Evolutionary conservation across 331 rosid species (phyloP), one percentile per base, ranked within the genome.

Genomic region (Spiraea crenata): DNA sequence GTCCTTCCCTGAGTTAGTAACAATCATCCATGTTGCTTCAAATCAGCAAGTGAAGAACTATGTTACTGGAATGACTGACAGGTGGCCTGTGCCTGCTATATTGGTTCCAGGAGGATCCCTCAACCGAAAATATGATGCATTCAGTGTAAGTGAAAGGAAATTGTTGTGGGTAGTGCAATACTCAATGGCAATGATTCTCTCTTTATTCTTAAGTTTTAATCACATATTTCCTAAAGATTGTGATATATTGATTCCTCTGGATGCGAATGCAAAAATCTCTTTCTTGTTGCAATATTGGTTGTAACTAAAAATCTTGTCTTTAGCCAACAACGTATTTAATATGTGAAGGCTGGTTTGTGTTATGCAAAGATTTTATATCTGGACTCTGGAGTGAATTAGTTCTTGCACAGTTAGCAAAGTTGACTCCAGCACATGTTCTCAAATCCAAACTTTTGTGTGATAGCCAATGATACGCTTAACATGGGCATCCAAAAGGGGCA

Each of bases 61-160:
- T 58, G 80, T 93, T 54, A 80, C 69, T 14, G 73, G 60, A 77
- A 72, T 80, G 9, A 73, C 83, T 71, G 74, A 72, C 51, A 80
- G 82, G 49, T 93, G 96, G 97, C 97, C 95, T 5, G 91, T 85
- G 64, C 89, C 96, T 64, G 69, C 75, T 57, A 57, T 87, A 67
- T 65, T 87, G 81, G 74, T 89, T 80, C 85, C 90, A 51, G 99
- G 97, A 44, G 92, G 90, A 79, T 81, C 82, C 59, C 80, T 74
- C 34, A 70, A 57, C 54, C 80, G 74, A 54, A 91, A 89, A 84
- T 89, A 89, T 81, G 92, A 91, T 78, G 99, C 99, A 55, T 83
- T 93, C 77, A 86, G 90, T 67, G 99, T 93, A 83, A 72, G 95
- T 64, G 17, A 17, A 52, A 60, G 25, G 7, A 14, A 39, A 17